These are phyloP conservation scores for Eragrostis tef DNA, from an alignment of 202 grass and related monocot species.

Conservation along the genomic window DNA sequence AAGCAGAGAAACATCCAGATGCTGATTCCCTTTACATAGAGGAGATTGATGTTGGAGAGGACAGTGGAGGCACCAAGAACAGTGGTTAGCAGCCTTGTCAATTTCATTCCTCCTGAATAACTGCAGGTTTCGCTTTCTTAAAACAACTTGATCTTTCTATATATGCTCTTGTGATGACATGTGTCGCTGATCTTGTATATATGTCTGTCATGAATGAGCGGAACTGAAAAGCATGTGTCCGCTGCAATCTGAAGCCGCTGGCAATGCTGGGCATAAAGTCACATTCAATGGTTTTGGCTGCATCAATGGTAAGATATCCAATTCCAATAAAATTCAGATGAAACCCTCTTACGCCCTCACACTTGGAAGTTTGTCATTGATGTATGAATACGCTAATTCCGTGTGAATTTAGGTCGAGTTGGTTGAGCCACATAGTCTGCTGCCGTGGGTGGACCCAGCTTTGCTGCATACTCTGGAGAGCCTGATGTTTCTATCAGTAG, in stretches of 20 bases:
- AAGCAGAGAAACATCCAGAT: slow-evolving; percentile 92
- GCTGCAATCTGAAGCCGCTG: slow-evolving; percentile 93
- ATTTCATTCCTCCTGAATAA: slow-evolving; percentile 87
- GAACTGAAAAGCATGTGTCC: slow-evolving; percentile 77
- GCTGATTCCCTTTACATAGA: slow-evolving; percentile 97
- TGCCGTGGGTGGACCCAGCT: slow-evolving; percentile 67
- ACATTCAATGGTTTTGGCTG: slow-evolving; percentile 97
- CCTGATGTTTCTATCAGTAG: slow-evolving; percentile 66
- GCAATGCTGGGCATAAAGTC: slow-evolving; percentile 92
- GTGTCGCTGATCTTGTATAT: slow-evolving; percentile 23
- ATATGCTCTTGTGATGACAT: slow-evolving; percentile 12
- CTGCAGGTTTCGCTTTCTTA: slow-evolving; percentile 66
- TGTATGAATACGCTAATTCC: not conserved
- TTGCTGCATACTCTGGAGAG: slow-evolving; percentile 68
- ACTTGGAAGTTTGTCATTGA: not conserved
- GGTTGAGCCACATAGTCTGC: slow-evolving; percentile 75
- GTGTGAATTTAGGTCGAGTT: slow-evolving; percentile 75
- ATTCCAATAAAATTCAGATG: not conserved
- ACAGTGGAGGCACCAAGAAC: slow-evolving; percentile 59
- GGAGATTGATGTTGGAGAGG: slow-evolving; percentile 95
- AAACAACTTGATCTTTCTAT: slow-evolving; percentile 18
- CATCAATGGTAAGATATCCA: slow-evolving; percentile 70
- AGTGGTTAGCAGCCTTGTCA: slow-evolving; percentile 92
- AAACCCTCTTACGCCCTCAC: not conserved
- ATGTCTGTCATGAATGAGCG: slow-evolving; percentile 32